Evolutionary conservation across 1,284 basidiomycete genomes (phyloP).

Genomic region (Puccinia horiana): DNA sequence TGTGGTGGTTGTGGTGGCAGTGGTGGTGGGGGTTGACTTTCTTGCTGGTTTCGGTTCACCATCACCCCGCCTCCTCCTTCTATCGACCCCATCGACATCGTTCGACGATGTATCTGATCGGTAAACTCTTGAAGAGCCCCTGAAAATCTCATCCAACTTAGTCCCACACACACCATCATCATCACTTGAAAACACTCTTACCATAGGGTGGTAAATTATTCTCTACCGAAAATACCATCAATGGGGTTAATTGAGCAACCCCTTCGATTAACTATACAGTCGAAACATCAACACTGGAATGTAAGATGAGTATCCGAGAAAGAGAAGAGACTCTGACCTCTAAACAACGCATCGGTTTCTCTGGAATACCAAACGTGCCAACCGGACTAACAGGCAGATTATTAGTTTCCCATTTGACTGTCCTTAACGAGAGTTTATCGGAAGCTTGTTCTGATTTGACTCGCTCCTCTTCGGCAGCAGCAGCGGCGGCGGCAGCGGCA

Average conservation of each 20-base stretch:
- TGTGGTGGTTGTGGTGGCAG: too few relatives aligned
- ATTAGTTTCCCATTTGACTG: conserved; percentile 34
- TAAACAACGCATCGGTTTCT: conserved; percentile 49
- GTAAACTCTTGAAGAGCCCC: background rate
- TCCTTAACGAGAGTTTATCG: background rate
- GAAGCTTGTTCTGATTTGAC: conserved; percentile 6
- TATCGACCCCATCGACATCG: background rate
- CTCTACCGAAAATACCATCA: conserved; percentile 38
- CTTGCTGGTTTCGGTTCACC: too few relatives aligned
- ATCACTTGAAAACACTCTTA: background rate
- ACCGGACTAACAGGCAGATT: conserved; percentile 31
- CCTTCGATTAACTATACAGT: conserved; percentile 46
- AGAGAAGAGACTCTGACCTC: conserved; percentile 25
- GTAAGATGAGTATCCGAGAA: background rate
- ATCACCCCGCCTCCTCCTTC: too few relatives aligned
- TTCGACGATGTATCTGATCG: background rate
- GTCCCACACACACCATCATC: background rate
- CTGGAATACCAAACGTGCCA: conserved; percentile 42
- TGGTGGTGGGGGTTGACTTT: too few relatives aligned
- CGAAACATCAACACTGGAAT: background rate
- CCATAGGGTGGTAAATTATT: conserved; percentile 41
- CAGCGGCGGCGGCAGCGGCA: background rate
- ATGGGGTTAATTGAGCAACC: conserved; percentile 36
- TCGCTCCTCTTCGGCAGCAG: conserved; percentile 26
- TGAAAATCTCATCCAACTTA: background rate